phyloP scores from a whole-genome alignment of 768 basidiomycete species.

The Macrolepiota albuminosa region DNA sequence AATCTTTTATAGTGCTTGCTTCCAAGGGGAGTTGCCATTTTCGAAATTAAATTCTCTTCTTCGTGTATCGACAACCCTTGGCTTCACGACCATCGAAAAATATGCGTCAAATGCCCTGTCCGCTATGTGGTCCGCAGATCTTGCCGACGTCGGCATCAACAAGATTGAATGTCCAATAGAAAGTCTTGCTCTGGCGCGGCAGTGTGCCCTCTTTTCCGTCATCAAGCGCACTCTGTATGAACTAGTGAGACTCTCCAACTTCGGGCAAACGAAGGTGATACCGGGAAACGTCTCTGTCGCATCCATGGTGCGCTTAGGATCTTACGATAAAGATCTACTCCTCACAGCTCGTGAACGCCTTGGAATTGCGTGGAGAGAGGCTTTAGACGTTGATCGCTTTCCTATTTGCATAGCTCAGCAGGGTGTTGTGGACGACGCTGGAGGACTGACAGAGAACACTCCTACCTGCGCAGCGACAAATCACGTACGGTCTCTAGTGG shows the following conservation, averaged over 20 bases:
- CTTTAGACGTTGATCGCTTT: constrained; percentile 9
- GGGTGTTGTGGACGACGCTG: background rate
- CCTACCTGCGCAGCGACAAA: constrained; percentile 1
- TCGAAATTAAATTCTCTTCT: constrained; percentile 25
- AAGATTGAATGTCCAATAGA: constrained; percentile 22
- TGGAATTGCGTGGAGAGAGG: constrained; percentile 15
- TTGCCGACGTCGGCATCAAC: constrained; percentile 18
- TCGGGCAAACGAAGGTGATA: constrained; percentile 18
- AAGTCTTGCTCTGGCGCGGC: constrained; percentile 27
- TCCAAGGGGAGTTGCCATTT: constrained; percentile 22
- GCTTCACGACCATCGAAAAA: constrained; percentile 23
- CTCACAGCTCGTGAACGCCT: constrained; percentile 18
- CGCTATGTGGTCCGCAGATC: constrained; percentile 27
- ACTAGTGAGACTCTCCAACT: constrained; percentile 25
- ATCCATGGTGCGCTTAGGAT: background rate
- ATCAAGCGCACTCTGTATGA: constrained; percentile 36
- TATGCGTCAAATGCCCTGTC: constrained; percentile 26
- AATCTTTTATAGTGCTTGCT: constrained; percentile 12
- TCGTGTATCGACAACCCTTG: constrained; percentile 29
- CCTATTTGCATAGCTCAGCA: constrained; percentile 1
- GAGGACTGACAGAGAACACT: background rate
- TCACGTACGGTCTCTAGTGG: background rate
- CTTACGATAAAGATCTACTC: constrained; percentile 9
- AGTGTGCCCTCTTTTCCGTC: constrained; percentile 22
- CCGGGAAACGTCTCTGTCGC: background rate